Base-by-base conservation (phyloP, 2,329 filamentous ascomycete genomes). In the Calonectria honghensis region DNA sequence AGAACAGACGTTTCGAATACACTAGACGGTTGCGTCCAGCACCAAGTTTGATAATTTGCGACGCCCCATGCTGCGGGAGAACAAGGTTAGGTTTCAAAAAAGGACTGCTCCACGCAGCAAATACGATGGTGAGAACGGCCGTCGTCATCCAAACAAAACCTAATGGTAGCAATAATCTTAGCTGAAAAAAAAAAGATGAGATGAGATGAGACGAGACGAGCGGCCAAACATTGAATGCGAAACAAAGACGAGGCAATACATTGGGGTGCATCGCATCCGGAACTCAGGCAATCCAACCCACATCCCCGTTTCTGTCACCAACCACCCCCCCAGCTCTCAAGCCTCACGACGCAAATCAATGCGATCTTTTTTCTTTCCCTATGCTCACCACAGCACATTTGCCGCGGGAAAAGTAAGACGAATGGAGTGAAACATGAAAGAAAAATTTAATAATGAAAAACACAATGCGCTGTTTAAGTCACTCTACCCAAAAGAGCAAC, bases 81-180 rank as follows among this genome's bases (percentile, higher is more conserved):
- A 65, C 61, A 65, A 65, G 61, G 39, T 65, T 65, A 50, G 41
- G 61, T 35, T 65, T 65, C 41, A 35, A 65, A 65, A 32, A 65
- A 24, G 20, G 41, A 35, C 29, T 39, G 57, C 57, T 63, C 57
- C 57, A 63, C 57, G 57, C 35, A 24, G 13, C 35, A 39, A 63
- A 63, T 63, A 63, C 57, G 57, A 63, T 63, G 57, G 29, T 32
- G 18, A 63, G 57, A 63, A 63, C 57, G 57, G 57, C 24, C 39
- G n/a, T 63, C 57, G 57, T 63, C 57, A 63, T 27, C 37, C 57
- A 63, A 39, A 63, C 24, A 41, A 63, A 63, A 39, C 57, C 24
- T 63, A 63, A 41, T 63, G 37, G n/a, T 27, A 20, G 27, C 14
- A 20, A 27, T 41, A 41, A 63, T 63, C 10, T 63, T 37, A 29